A percentile compares a stretch with the other conserved stretches of the same genome.
Conservation (phyloP, 257 asterid species). For the Solanum verrucosum region DNA sequence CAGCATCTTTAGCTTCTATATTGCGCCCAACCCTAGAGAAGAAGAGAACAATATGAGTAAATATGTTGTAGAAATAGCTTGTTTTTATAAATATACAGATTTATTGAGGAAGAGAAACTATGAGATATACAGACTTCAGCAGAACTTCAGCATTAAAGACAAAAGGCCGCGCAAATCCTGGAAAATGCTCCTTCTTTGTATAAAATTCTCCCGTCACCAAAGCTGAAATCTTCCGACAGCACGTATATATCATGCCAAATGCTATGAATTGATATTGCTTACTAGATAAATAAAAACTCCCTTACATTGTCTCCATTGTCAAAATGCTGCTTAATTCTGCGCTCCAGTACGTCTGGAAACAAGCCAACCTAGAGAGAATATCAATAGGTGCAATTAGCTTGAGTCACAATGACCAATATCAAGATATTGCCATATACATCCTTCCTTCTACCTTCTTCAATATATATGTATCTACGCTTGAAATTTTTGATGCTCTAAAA, state of each 20-base stretch:
- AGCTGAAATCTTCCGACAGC: conserved; percentile 90
- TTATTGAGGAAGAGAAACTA: neutral
- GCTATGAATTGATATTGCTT: conserved; percentile 13
- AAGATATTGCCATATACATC: neutral
- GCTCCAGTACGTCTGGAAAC: conserved; percentile 84
- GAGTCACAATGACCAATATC: neutral
- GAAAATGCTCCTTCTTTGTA: conserved; percentile 90
- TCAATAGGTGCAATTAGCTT: neutral
- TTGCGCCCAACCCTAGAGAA: conserved; percentile 62
- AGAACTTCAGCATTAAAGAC: conserved; percentile 74
- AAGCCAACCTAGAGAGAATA: conserved; percentile 53
- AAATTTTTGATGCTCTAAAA: conserved; percentile 59
- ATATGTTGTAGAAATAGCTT: neutral
- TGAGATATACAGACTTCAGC: conserved; percentile 47
- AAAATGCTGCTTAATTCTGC: conserved; percentile 70
- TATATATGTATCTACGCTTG: conserved; percentile 55
- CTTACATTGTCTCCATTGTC: conserved; percentile 87
- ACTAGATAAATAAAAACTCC: conserved; percentile 9
- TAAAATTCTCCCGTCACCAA: conserved; percentile 92
- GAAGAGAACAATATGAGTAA: neutral
- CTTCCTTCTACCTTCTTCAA: conserved; percentile 52
- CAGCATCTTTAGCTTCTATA: conserved; percentile 83
- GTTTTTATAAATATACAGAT: neutral
- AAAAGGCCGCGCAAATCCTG: conserved; percentile 93
- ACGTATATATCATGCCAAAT: conserved; percentile 28